A percentile compares a stretch with the other conserved stretches of the same genome.
Evolutionary conservation across 208 protist species (phyloP).

Genomic region (Leishmania turanica): DNA sequence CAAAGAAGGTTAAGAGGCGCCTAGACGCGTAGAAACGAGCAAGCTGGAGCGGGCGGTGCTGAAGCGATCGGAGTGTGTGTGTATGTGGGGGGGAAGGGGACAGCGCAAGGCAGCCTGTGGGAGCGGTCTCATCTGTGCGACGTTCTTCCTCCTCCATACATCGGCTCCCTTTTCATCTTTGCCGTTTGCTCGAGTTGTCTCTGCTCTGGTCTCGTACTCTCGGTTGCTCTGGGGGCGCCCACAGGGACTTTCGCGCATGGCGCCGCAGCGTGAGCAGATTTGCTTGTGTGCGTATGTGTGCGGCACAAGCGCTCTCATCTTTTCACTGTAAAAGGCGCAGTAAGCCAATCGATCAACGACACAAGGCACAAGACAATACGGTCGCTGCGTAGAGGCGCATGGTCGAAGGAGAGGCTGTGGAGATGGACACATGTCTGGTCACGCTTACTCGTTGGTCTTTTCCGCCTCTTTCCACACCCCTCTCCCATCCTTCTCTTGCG

Average conservation of each 20-base stretch:
- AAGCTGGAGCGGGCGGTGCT: background rate
- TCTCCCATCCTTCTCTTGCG: background rate
- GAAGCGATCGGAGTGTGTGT: background rate
- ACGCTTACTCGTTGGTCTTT: background rate
- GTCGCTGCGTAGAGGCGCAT: background rate
- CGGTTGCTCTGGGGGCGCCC: background rate
- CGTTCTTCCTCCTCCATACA: conserved; percentile 2
- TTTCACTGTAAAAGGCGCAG: background rate
- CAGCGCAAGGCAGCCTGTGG: background rate
- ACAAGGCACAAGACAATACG: too few species aligned
- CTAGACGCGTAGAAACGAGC: background rate
- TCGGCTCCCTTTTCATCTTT: conserved; percentile 8
- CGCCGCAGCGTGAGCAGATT: background rate
- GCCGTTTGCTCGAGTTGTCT: background rate
- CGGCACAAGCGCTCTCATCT: background rate
- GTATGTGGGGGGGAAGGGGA: background rate
- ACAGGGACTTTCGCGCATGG: background rate
- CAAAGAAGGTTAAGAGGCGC: conserved; percentile 3
- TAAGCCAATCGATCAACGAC: background rate
- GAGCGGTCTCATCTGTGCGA: background rate
- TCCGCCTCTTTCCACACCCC: too few species aligned
- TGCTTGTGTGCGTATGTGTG: background rate
- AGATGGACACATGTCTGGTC: background rate
- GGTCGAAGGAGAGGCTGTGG: background rate
- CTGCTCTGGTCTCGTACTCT: background rate